Percentiles rank a stretch among this genome's conserved stretches.
These are phyloP conservation scores for Trichoderma endophyticum DNA, from an alignment of 2,329 filamentous ascomycete species.

Conservation along the genomic window DNA sequence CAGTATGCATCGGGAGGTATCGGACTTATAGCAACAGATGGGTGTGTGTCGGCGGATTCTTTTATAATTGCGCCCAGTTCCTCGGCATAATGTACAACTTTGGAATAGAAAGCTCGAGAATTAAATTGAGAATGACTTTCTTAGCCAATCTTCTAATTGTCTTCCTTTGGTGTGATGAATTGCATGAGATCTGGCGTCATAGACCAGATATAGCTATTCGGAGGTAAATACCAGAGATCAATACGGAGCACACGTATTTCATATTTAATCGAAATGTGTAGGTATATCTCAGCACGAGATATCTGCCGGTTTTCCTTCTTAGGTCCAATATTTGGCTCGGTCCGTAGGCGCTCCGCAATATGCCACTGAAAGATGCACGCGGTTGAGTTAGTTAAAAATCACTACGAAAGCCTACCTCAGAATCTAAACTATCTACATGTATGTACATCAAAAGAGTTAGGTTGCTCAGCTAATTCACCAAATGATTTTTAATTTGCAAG, in stretches of 20 bases:
- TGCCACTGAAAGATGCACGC: background rate
- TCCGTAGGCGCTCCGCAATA: background rate
- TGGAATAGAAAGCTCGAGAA: background rate
- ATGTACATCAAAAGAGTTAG: background rate
- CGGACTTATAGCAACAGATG: slow-evolving; percentile 19
- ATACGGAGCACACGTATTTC: background rate
- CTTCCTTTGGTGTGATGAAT: background rate
- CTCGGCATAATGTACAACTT: background rate
- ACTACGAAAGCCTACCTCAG: background rate
- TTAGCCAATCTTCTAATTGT: background rate
- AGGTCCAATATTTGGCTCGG: background rate
- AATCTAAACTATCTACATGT: background rate
- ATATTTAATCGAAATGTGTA: background rate
- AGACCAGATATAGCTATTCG: background rate
- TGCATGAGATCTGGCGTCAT: background rate
- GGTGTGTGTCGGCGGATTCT: slow-evolving; percentile 12
- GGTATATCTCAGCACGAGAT: background rate
- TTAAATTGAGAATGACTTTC: background rate
- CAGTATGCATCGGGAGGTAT: slow-evolving; percentile 15
- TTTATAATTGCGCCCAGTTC: background rate
- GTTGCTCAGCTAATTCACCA: background rate
- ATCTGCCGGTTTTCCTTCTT: background rate
- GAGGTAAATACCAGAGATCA: background rate
- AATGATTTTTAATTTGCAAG: background rate
- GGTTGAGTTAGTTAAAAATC: background rate